phyloP scores from a whole-genome alignment of 2,329 filamentous ascomycete genomes.

The Aspergillus sp. region DNA sequence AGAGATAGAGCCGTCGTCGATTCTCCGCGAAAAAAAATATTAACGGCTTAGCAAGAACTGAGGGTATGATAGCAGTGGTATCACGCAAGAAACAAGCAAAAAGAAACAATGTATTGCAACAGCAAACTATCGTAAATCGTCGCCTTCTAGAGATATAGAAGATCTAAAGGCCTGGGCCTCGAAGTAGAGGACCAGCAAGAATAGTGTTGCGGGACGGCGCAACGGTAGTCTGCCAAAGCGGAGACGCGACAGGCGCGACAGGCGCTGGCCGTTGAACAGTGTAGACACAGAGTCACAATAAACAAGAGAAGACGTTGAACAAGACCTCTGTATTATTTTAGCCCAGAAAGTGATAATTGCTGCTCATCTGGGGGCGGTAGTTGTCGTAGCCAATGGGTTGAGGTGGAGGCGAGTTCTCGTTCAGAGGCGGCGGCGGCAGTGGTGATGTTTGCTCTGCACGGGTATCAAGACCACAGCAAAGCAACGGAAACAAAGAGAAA shows the following conservation, averaged over 20 bases:
- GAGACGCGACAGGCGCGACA: constrained; percentile 13
- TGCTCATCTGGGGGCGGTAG: background rate
- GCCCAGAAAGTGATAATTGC: background rate
- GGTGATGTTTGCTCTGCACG: background rate
- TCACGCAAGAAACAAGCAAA: constrained; percentile 4
- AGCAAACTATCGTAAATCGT: constrained; percentile 11
- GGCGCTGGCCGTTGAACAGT: constrained; percentile 4
- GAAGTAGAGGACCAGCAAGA: constrained; percentile 1
- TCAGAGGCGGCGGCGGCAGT: background rate
- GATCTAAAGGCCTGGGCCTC: constrained; percentile 1
- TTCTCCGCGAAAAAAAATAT: background rate
- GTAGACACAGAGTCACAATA: background rate
- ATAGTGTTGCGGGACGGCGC: constrained; percentile 1
- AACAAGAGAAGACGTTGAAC: background rate
- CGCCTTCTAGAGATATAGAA: background rate
- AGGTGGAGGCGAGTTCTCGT: background rate
- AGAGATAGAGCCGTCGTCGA: background rate
- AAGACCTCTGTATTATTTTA: background rate
- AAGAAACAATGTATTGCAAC: constrained; percentile 3
- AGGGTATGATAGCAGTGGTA: constrained; percentile 1
- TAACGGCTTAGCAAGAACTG: background rate
- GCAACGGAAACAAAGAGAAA: background rate
- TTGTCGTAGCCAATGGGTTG: background rate
- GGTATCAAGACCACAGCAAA: background rate
- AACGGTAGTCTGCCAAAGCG: constrained; percentile 5